Base-by-base conservation (phyloP, 75 land plant genomes). In the Picea sitchensis region DNA sequence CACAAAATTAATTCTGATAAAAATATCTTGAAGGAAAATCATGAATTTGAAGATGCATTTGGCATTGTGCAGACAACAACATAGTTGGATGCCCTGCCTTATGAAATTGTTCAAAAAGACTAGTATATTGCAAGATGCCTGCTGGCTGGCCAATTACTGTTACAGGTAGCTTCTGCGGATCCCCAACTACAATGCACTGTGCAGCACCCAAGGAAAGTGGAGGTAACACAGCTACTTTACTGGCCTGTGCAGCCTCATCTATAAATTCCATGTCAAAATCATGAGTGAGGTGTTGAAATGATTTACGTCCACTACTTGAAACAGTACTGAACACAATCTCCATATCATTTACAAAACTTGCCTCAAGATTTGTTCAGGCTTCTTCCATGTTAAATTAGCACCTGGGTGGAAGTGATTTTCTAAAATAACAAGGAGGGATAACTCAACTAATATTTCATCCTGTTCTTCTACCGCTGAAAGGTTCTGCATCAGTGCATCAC, bases 101-200 rank as follows among this genome's bases (percentile, higher is more conserved):
- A 73, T 97, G 99, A 36, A 97, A 76, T 14, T 95, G 88, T 77
- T 97, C 99, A 93, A 97, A 97, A 95, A 97, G 90, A 81, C 99
- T 97, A 80, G 92, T 88, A 86, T 83, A 94, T 4, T 83, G 63
- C 78, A 86, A 89, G 71, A 84, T 97, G 76, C 91, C 89, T 9
- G 93, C 95, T 73, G 82, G 78, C 78, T 84, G 90, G 1, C 96
- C 90, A n/a, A 97, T 77, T 58, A 97, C 95, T 56, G 98, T 94
- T 31, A 98, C 99, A 74, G 98, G 95, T 61, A 97, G 92, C 83
- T 97, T 98, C 87, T 97, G 94, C 31, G 99, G 99, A 86, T 97
- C 99, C 76, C 99, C 99, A 87, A 97, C 97, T 57, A 71, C 0
- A 44, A 21, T 51, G 14, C 65, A 36, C 77, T n/a, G 17, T 34